These are phyloP conservation scores for Jackrogersella minutella DNA, from an alignment of 495 filamentous ascomycete genomes.

Conservation along the genomic window DNA sequence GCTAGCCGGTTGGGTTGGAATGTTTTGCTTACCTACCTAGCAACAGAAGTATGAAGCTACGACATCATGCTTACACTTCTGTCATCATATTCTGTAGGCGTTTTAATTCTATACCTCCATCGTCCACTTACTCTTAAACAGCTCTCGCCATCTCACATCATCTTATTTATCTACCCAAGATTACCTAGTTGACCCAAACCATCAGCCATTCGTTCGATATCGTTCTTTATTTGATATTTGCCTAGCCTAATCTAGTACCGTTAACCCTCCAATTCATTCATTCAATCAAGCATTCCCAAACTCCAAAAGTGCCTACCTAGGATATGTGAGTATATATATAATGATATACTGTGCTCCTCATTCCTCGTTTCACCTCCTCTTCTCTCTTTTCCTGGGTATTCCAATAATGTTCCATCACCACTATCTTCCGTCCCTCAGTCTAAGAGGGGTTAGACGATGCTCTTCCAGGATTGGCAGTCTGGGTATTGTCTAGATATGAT, in stretches of 20 bases:
- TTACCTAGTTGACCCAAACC: too few relatives aligned
- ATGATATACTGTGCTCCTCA: conserved; percentile 15
- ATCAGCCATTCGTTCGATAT: neutral
- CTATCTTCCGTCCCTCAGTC: neutral
- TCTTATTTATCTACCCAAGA: neutral
- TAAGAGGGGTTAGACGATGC: neutral
- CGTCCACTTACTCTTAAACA: too few relatives aligned
- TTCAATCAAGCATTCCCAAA: conserved; percentile 14
- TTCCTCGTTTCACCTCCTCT: neutral
- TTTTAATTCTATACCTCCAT: too few relatives aligned
- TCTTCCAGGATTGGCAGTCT: conserved; percentile 18
- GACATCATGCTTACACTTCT: too few relatives aligned
- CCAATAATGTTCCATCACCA: conserved; percentile 22
- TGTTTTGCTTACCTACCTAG: too few relatives aligned
- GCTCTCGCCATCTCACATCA: neutral
- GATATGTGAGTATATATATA: conserved; percentile 25
- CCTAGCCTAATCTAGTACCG: conserved; percentile 10
- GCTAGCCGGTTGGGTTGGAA: too few relatives aligned
- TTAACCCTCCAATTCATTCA: neutral
- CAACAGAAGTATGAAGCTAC: too few relatives aligned
- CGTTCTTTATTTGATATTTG: conserved; percentile 17
- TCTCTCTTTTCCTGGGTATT: conserved; percentile 29
- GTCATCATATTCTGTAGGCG: too few relatives aligned
- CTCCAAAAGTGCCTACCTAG: conserved; percentile 17
- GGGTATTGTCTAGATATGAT: neutral